These are phyloP conservation scores for Globisporangium cylindrosporum DNA, from an alignment of 352 stramenopile genomes.

Conservation along the genomic window DNA sequence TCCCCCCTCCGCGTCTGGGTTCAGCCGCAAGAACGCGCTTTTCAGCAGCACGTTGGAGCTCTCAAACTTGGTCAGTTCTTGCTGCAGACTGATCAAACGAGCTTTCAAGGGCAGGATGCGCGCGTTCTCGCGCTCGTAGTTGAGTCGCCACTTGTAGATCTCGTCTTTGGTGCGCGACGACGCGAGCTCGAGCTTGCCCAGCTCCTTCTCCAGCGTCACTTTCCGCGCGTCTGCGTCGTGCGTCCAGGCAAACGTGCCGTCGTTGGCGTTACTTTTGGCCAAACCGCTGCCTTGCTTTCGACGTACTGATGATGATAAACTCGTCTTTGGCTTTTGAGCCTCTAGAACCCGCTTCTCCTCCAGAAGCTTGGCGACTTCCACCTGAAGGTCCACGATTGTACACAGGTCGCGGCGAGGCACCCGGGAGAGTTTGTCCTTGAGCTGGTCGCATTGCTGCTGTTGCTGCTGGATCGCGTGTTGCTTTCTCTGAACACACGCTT, in stretches of 20 bases:
- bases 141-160: conserved; percentile 36
- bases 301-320: neutral
- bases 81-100: conserved; percentile 26
- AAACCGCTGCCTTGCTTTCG: neutral
- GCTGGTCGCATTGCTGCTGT: conserved; percentile 31
- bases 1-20: conserved; percentile 14
- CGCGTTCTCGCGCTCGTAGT: conserved; percentile 47
- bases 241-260: neutral
- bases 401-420: conserved; percentile 45
- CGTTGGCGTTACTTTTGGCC: neutral
- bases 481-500: conserved; percentile 12
- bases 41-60: conserved; percentile 28
- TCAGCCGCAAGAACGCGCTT: conserved; percentile 31
- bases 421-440: conserved; percentile 26
- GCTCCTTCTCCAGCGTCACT: conserved; percentile 41
- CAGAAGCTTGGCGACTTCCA: conserved; percentile 46
- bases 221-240: conserved; percentile 17
- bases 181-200: conserved; percentile 34
- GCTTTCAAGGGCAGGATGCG: conserved; percentile 34
- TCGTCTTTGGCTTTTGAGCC: conserved; percentile 21
- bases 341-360: conserved; percentile 35
- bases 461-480: conserved; percentile 20
- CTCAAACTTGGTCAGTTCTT: conserved; percentile 23
- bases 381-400: conserved; percentile 48
- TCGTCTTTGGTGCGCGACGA: conserved; percentile 35